Conservation (phyloP, 176 grass and related monocot species). For the Pontederia paniculata region DNA sequence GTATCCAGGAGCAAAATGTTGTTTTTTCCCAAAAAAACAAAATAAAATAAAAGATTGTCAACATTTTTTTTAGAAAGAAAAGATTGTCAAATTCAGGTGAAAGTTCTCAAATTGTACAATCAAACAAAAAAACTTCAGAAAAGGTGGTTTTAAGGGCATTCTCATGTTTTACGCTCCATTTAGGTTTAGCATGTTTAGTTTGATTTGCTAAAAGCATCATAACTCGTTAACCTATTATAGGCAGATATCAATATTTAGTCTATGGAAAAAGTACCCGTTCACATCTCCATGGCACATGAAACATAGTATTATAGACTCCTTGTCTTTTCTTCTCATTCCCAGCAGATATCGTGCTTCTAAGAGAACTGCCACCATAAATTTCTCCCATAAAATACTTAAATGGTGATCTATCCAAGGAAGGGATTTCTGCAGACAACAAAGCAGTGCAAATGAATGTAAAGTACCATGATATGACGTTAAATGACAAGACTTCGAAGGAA, state of each 20-base stretch:
- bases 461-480: neutral
- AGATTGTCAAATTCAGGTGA: too few species aligned
- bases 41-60: too few species aligned
- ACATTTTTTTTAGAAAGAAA: too few species aligned
- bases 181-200: too few species aligned
- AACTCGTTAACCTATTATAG: too few species aligned
- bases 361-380: slow-evolving; percentile 71
- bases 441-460: slow-evolving; percentile 7
- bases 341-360: slow-evolving; percentile 90
- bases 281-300: slow-evolving; percentile 99
- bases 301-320: slow-evolving; percentile 94
- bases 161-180: too few species aligned
- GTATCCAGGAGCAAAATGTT: too few species aligned
- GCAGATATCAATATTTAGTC: slow-evolving; percentile 11
- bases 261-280: slow-evolving; percentile 66
- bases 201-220: too few species aligned
- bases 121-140: too few species aligned
- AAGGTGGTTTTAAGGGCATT: too few species aligned
- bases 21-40: too few species aligned
- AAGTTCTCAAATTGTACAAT: too few species aligned
- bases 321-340: slow-evolving; percentile 98
- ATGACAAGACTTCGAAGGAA: neutral
- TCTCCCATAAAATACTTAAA: slow-evolving; percentile 87
- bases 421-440: slow-evolving; percentile 37
- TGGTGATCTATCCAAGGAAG: slow-evolving; percentile 49